phyloP scores from a whole-genome alignment of 495 filamentous ascomycete genomes.

The Lepidopterella palustris region DNA sequence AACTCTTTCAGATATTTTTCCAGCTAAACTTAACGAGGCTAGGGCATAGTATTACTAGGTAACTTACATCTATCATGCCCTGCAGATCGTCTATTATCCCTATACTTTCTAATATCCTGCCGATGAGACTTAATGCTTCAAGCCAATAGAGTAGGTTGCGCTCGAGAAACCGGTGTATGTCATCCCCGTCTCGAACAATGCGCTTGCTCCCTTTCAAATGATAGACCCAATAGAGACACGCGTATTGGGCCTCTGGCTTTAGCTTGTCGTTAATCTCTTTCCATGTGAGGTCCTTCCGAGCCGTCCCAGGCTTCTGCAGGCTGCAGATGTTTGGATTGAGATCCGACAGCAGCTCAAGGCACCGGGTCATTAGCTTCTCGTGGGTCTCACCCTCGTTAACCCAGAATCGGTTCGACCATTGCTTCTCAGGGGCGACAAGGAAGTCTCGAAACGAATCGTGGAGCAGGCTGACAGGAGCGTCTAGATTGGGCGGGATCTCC shows the following conservation, averaged over 20 bases:
- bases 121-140: slow-evolving; percentile 8
- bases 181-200: not conserved
- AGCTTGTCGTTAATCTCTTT: not conserved
- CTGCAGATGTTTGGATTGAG: slow-evolving; percentile 39
- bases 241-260: not conserved
- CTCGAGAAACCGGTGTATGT: not conserved
- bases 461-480: slow-evolving; percentile 34
- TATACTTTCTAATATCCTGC: slow-evolving; percentile 3
- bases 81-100: not conserved
- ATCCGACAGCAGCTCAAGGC: slow-evolving; percentile 31
- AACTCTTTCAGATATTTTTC: slow-evolving; percentile 1
- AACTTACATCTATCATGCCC: not conserved
- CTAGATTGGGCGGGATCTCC: slow-evolving; percentile 28
- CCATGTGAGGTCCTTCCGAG: not conserved
- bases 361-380: slow-evolving; percentile 30
- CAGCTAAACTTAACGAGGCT: not conserved
- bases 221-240: slow-evolving; percentile 33
- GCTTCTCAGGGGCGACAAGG: slow-evolving; percentile 28
- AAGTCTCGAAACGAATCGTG: slow-evolving; percentile 49
- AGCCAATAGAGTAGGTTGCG: not conserved
- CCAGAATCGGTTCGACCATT: slow-evolving; percentile 33
- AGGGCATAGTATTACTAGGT: not conserved
- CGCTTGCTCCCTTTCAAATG: slow-evolving; percentile 5
- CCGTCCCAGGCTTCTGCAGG: slow-evolving; percentile 24
- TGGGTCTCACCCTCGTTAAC: slow-evolving; percentile 37